Evolutionary conservation across 768 basidiomycete species (phyloP), one percentile per base, ranked within the genome.

Genomic region (Strobilomyces dryophilus): DNA sequence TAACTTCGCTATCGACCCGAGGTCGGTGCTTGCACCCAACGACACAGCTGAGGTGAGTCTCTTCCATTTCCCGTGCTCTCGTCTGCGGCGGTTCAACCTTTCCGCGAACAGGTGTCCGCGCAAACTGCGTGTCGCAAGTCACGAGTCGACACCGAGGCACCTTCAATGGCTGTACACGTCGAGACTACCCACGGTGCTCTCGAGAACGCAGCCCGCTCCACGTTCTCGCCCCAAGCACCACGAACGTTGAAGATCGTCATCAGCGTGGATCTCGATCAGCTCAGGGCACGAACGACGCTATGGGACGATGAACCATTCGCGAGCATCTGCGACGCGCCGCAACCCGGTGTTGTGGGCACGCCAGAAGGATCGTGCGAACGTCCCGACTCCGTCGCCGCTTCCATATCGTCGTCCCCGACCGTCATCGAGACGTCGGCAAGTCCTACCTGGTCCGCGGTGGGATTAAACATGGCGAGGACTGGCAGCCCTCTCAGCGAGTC

Each of bases 171-270:
- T 1, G 29, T 29, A 29, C 29, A 29, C 29, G 29, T 29, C 29
- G 9, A 29, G 29, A 9, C 9, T 29, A 9, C 29, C 6, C 29
- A 9, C 9, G 29, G 5, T 29, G 6, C 29, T 29, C 6, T 29
- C 9, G 5, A 29, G 29, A 29, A 7, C 29, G 29, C 29, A 4
- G 24, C 5, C 10, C 1, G 7, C 29, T 5, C 31, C 0, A 8
- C 1, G 14, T 20, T 6, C 8, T 41, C 49, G 0, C 29, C 42
- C 1, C 34, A 37, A 2, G 3, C 27, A 3, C 46, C 39, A 0
- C 61, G 43, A 27, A 52, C 26, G 12, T 47, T 43, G 57, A 45
- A 32, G 1, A 29, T 49, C 4, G 40, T 45, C 12, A 20, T 42
- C 18, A n/a, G 17, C 14, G 15, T 29, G 2, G 44, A 31, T 15